Base-by-base conservation (phyloP, 192 early-diverging fungal genomes). In the Coemansia sp. region DNA sequence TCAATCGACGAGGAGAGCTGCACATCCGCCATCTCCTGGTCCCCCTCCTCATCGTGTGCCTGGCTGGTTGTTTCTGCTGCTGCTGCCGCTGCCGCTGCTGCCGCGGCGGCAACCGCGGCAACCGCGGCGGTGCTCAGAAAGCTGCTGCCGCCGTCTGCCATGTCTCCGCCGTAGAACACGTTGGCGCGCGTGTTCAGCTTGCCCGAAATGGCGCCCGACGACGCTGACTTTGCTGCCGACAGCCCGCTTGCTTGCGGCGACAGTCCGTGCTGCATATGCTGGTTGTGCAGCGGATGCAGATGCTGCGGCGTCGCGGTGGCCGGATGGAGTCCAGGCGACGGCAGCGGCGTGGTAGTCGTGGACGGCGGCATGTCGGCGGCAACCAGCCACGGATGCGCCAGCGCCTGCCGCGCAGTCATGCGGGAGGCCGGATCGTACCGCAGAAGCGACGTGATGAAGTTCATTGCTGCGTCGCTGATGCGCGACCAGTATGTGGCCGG, bases 361-460 rank as follows among this genome's bases (percentile, higher is more conserved):
- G 40, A 46, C 26, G 26, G 26, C 26, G 26, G 26, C 26, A 26
- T 48, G 56, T 32, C 48, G 21, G 16, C 67, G 73, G 26, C 26
- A 3, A 3, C 26, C 62, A 95, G 65, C 94, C 94, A 96, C 16
- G 90, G 87, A 55, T 96, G 93, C 41, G 77, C 52, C 48, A 95
- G 76, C 1, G 93, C 93, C 79, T 91, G 78, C 11, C 76, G 73
- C 6, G 90, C 94, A 0, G 90, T 94, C 78, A 92, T 85, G 11
- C 94, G 87, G n/a, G 67, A 51, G 5, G 62, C 65, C n/a, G 92
- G 90, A 61, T 91, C 88, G 19, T 85, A 83, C 1, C 84, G 83
- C 69, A 96, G 75, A n/a, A 92, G 82, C 21, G 78, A 68, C 7
- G 65, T 59, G 48, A 96, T 90, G 74, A 96, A 94, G 57, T 90